Evolutionary conservation across 257 asterid genomes (phyloP).

Genomic region (Osmanthus fragrans): DNA sequence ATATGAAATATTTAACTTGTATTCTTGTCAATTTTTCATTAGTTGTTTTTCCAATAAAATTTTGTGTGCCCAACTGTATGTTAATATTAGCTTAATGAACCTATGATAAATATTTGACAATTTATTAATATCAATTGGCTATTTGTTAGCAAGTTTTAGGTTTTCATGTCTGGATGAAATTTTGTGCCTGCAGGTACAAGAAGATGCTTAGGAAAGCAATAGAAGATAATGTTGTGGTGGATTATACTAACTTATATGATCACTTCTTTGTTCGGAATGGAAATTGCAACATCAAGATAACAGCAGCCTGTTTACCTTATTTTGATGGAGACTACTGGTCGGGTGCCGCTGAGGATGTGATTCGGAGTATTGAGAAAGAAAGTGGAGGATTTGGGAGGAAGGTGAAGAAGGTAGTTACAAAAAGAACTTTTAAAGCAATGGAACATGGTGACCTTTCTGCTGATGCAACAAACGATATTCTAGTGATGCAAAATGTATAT

Average conservation of each 20-base stretch:
- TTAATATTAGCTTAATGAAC: background rate
- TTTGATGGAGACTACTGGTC: slow-evolving; percentile 80
- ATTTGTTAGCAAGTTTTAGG: background rate
- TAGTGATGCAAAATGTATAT: slow-evolving; percentile 67
- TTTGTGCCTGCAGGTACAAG: slow-evolving; percentile 54
- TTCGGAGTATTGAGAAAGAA: slow-evolving; percentile 38
- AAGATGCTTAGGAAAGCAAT: slow-evolving; percentile 58
- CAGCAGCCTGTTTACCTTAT: slow-evolving; percentile 71
- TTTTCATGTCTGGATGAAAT: slow-evolving; percentile 9
- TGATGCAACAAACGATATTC: slow-evolving; percentile 54
- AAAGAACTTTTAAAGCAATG: slow-evolving; percentile 57
- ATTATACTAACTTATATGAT: slow-evolving; percentile 53
- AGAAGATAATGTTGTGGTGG: slow-evolving; percentile 59
- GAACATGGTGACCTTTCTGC: slow-evolving; percentile 46
- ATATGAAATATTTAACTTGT: background rate
- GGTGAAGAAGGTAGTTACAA: slow-evolving; percentile 39
- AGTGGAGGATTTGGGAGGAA: slow-evolving; percentile 34
- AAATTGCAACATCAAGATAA: slow-evolving; percentile 49
- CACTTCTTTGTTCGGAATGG: slow-evolving; percentile 52
- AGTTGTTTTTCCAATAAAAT: background rate
- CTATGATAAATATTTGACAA: background rate
- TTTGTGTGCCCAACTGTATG: background rate
- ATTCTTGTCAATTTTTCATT: background rate
- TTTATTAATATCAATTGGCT: slow-evolving; percentile 3
- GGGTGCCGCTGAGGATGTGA: slow-evolving; percentile 50